A percentile compares a stretch with the other conserved stretches of the same genome.
These are phyloP conservation scores for Oenanthe javanica DNA, from an alignment of 140 eudicot genomes.

Conservation along the genomic window DNA sequence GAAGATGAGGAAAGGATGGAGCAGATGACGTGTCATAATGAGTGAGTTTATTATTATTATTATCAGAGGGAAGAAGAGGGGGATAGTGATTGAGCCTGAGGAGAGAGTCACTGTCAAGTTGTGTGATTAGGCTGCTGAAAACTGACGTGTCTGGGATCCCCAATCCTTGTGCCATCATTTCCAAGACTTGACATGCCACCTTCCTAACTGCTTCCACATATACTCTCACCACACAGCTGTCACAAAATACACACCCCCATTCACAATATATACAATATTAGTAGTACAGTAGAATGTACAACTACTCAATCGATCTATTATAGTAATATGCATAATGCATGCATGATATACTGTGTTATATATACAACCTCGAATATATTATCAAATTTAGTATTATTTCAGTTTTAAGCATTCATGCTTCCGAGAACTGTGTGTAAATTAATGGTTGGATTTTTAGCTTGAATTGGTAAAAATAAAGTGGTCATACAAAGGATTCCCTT, in stretches of 20 bases:
- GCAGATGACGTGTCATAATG: slow-evolving; percentile 13
- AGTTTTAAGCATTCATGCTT: background rate
- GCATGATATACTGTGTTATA: no score
- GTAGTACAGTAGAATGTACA: no score
- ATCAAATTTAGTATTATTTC: background rate
- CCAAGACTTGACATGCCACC: slow-evolving; percentile 71
- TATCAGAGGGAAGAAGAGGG: slow-evolving; percentile 14
- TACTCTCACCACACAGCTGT: slow-evolving; percentile 47
- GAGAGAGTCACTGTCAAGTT: slow-evolving; percentile 53
- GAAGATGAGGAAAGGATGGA: slow-evolving; percentile 8
- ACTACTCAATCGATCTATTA: no score
- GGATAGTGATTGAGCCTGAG: slow-evolving; percentile 93
- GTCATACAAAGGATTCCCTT: background rate
- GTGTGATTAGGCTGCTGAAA: slow-evolving; percentile 48
- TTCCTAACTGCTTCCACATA: slow-evolving; percentile 56
- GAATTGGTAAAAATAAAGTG: slow-evolving; percentile 10
- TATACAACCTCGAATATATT: background rate
- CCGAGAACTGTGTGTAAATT: background rate
- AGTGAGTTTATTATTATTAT: background rate
- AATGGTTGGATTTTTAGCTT: background rate
- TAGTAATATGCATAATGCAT: background rate
- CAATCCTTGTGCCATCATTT: slow-evolving; percentile 56
- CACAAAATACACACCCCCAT: background rate
- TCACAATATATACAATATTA: background rate
- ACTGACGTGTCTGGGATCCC: slow-evolving; percentile 38